Conservation (phyloP, 2,329 filamentous ascomycete genomes). For the Diaporthe ampelina region DNA sequence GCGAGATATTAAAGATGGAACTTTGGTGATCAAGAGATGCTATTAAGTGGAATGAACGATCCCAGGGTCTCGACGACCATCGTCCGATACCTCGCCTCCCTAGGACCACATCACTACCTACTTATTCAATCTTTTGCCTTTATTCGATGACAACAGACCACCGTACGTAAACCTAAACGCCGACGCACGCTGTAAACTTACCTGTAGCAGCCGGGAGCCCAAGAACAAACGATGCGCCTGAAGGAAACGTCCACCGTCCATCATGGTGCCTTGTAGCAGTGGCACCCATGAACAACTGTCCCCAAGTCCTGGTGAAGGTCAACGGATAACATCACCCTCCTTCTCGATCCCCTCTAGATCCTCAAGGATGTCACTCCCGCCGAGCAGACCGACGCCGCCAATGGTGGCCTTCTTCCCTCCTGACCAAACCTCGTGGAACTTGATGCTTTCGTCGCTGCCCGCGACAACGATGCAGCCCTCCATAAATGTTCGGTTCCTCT, state of each 20-base stretch:
- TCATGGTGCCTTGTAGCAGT: background rate
- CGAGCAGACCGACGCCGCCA: conserved; percentile 73
- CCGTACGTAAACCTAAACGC: background rate
- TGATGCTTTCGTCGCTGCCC: conserved; percentile 90
- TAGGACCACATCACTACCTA: conserved; percentile 38
- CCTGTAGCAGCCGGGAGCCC: conserved; percentile 52
- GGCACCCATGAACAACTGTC: no score
- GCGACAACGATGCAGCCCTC: conserved; percentile 93
- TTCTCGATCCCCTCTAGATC: conserved; percentile 84
- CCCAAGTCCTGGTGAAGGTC: conserved; percentile 45
- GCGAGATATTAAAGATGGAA: background rate
- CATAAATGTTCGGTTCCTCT: conserved; percentile 64
- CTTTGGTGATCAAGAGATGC: conserved; percentile 33
- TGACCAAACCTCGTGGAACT: conserved; percentile 97
- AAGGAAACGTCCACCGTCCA: no score
- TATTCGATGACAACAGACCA: conserved; percentile 20
- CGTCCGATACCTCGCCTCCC: conserved; percentile 32
- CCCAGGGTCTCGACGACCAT: conserved; percentile 33
- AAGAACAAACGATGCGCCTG: background rate
- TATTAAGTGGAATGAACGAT: conserved; percentile 40
- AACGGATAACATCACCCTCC: conserved; percentile 79
- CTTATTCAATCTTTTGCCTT: conserved; percentile 36
- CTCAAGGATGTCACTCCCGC: conserved; percentile 89
- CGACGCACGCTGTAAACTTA: conserved; percentile 37
- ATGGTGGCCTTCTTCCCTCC: conserved; percentile 68